Conservation (phyloP, 1,139 yeast species). For the Sugiyamaella neomexicana region DNA sequence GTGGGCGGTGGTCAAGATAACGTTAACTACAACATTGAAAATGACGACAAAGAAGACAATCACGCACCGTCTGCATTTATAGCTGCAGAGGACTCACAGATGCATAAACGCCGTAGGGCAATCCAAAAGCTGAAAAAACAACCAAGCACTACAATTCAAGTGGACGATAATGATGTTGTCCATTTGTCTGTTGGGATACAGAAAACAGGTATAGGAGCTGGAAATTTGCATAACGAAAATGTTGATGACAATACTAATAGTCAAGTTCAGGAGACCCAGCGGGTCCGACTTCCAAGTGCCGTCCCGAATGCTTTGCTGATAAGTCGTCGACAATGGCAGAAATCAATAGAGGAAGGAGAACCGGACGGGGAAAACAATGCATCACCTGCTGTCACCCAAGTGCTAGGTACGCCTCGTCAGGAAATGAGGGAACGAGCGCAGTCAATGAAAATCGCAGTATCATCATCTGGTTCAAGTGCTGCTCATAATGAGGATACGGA, state of each 20-base stretch:
- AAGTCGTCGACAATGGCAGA: conserved; percentile 1
- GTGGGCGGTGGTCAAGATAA: not conserved
- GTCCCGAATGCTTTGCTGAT: conserved; percentile 6
- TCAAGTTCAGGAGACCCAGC: conserved; percentile 12
- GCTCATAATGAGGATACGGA: not conserved
- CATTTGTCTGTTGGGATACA: conserved; percentile 1
- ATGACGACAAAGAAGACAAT: not conserved
- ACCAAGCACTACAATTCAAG: conserved; percentile 3
- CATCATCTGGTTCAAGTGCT: not conserved
- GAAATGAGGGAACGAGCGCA: conserved; percentile 8
- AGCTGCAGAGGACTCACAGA: conserved; percentile 16
- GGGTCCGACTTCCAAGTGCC: conserved; percentile 4
- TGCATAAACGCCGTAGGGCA: conserved; percentile 8
- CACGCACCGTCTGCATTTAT: not conserved
- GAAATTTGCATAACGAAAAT: not conserved
- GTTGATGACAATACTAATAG: not conserved
- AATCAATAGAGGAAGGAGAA: not conserved
- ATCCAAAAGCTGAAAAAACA: conserved; percentile 4
- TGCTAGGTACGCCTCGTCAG: conserved; percentile 23
- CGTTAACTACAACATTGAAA: not conserved
- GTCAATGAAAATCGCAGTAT: not conserved
- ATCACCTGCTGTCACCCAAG: conserved; percentile 21
- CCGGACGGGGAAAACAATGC: no score
- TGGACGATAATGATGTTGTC: conserved; percentile 12
- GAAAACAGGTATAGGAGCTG: not conserved